phyloP scores from a whole-genome alignment of 2,329 filamentous ascomycete genomes.

The Ophiocordyceps camponoti-floridani region DNA sequence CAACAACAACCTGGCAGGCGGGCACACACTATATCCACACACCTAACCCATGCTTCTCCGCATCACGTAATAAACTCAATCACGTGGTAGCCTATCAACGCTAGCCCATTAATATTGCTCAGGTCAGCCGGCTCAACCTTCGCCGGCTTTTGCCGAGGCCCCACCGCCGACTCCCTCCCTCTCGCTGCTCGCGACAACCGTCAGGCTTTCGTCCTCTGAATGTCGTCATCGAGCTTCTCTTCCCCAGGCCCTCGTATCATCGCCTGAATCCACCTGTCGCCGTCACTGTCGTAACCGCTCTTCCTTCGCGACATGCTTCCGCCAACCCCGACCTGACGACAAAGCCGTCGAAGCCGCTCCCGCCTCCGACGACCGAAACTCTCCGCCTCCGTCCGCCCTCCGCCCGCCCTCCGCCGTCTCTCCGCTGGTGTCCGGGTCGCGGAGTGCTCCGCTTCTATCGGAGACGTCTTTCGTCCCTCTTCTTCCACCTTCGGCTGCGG shows the following conservation, averaged over 20 bases:
- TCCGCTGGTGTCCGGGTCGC: too few species aligned
- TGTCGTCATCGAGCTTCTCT: neutral
- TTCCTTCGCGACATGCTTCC: neutral
- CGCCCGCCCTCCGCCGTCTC: too few species aligned
- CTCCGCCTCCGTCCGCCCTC: neutral
- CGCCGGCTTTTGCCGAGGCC: constrained; percentile 9
- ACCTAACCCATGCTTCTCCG: too few species aligned
- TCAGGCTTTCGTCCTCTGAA: neutral
- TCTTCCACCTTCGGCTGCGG: neutral
- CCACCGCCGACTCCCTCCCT: neutral
- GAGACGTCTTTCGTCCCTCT: neutral
- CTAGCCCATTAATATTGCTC: constrained; percentile 14
- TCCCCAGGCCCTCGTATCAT: neutral
- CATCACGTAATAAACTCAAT: too few species aligned
- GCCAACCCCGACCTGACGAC: neutral
- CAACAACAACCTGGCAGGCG: too few species aligned
- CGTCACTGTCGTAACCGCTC: neutral
- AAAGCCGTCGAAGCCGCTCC: neutral
- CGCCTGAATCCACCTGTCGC: neutral
- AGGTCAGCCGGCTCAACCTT: neutral
- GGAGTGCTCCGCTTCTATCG: neutral
- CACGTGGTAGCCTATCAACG: constrained; percentile 11
- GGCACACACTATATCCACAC: too few species aligned
- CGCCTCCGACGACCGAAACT: neutral
- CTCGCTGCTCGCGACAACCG: neutral